Base-by-base conservation (phyloP, 148 eudicot species). In the Drosera capensis region DNA sequence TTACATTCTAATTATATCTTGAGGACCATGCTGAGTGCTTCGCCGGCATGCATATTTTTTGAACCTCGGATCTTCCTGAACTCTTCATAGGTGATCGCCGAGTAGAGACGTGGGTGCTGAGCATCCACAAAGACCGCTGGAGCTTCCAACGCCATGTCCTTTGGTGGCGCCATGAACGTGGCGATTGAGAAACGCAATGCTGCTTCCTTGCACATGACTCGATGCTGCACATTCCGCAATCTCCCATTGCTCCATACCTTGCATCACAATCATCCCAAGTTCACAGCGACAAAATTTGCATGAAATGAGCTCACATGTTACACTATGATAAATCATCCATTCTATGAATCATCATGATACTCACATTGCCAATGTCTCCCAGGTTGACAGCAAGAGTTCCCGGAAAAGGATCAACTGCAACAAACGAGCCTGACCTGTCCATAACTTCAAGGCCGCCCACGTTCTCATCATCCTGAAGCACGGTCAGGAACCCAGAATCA, bases 181-280 rank as follows among this genome's bases (percentile, higher is more conserved):
- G 84, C 88, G 23, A 83, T 60, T 0, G 85, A 79, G 8, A 58
- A 18, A 5, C 88, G 72, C 16, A 49, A 22, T 6, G 66, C 64
- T 42, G 75, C 65, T 55, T 49, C 77, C 50, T 64, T 76, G 67
- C 87, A 75, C 30, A 49, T 49, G 5, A 83, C 84, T 25, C 71
- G 48, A 29, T 83, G 87, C 43, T 73, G 64, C 62, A 83, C 71
- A 13, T 60, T 79, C 37, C 61, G 58, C 23, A 83, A 54, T 38
- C 69, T 63, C 37, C 94, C 88, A 34, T 83, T 83, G 64, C 94
- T 73, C 94, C 88, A 79, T 14, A 61, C 68, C 85, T 64, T 47
- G 1, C 38, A 34, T 34, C n/a, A n/a, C n/a, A n/a, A n/a, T n/a
- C n/a, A n/a, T n/a, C n/a, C n/a, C n/a, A n/a, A n/a, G n/a, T n/a